Evolutionary conservation across 73 alveolate species (phyloP).

Genomic region (Effrenium voratum): DNA sequence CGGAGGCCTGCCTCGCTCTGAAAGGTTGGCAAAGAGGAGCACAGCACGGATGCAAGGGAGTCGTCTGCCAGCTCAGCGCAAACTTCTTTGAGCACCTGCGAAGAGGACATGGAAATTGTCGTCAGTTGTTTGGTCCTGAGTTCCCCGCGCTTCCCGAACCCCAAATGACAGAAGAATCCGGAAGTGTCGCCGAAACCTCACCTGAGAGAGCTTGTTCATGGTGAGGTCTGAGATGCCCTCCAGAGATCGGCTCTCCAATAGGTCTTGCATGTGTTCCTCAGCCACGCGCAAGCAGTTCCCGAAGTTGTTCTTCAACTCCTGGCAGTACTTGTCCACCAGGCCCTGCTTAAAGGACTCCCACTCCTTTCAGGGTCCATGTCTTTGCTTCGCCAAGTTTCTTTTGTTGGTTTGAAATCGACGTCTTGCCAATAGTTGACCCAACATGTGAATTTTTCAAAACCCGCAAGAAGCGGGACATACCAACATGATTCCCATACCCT

Average conservation of each 20-base stretch:
- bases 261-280: constrained; percentile 62
- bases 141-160: background rate
- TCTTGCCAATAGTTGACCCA: background rate
- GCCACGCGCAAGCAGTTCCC: constrained; percentile 90
- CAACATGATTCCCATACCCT: background rate
- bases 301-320: constrained; percentile 92
- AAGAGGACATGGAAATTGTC: too few relatives aligned
- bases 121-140: too few relatives aligned
- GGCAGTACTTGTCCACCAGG: constrained; percentile 88
- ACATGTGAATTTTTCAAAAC: background rate
- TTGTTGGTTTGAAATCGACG: background rate
- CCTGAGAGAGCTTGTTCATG: background rate
- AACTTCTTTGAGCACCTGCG: constrained; percentile 75
- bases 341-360: constrained; percentile 92
- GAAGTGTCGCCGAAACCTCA: background rate
- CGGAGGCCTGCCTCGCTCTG: constrained; percentile 56
- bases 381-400: background rate
- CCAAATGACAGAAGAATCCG: background rate
- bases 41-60: constrained; percentile 32
- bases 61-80: constrained; percentile 89
- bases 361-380: background rate
- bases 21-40: constrained; percentile 60
- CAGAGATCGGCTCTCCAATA: constrained; percentile 21
- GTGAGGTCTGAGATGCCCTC: constrained; percentile 31
- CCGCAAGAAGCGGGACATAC: background rate